Base-by-base conservation (phyloP, 1,139 yeast genomes). In the Candida frijolesensis region DNA sequence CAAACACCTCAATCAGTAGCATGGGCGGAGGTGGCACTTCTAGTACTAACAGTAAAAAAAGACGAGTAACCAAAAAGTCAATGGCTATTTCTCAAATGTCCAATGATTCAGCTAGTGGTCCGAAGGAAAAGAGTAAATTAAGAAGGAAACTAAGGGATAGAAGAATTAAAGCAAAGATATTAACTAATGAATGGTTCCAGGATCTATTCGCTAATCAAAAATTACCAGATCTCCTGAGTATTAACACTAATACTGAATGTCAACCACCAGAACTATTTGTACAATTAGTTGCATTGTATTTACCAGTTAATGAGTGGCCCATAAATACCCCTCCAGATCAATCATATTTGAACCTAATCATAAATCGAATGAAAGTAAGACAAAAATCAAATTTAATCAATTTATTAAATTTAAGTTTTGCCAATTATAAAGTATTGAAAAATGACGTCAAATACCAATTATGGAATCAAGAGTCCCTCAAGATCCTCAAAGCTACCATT, bases 241-340 rank as follows among this genome's bases (percentile, higher is more conserved):
- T 22, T 3, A 19, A 19, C 4, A 19, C 22, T 14, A 43, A 34
- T 10, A 40, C 40, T 25, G 41, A 27, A n/a, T 41, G 12, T n/a
- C 16, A 35, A 12, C n/a, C 43, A 8, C 44, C 50, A 10, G 48
- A 48, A 7, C 51, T 51, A 14, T 62, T 60, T 51, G 60, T 59
- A 11, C 53, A 56, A 41, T 48, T 55, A 38, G 50, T 54, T 2
- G 53, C 57, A 6, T 51, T 58, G 49, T 55, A 58, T 45, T 32
- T 60, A 33, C 64, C 63, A 7, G 49, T 60, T n/a, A 37, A 49
- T n/a, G 51, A 50, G 30, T 59, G 62, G 62, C 61, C 64, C 57
- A 46, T 27, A 3, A 27, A 27, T 27, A 14, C 35, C 42, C 39
- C 33, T 22, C 45, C 22, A 35, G 49, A 9, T 54, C 42, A 41